Evolutionary conservation across 371 early-diverging fungal genomes (phyloP).

Genomic region (Mucor saturninus): DNA sequence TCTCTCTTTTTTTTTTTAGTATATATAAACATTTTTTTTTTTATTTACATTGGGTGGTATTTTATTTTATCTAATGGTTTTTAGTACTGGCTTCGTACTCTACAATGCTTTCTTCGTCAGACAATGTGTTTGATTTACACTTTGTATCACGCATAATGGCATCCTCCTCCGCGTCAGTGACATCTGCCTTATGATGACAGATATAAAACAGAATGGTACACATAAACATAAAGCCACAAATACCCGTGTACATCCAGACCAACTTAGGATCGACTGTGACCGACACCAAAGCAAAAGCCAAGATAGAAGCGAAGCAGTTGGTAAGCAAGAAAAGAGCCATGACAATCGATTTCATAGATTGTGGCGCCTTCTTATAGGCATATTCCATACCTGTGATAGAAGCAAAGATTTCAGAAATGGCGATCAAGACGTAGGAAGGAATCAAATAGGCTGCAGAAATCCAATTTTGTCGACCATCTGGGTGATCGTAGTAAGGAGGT

Average conservation of each 20-base stretch:
- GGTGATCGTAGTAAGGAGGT: constrained; percentile 41
- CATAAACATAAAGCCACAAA: constrained; percentile 26
- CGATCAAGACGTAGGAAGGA: constrained; percentile 70
- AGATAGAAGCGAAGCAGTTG: constrained; percentile 68
- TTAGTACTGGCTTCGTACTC: constrained; percentile 30
- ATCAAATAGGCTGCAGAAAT: constrained; percentile 73
- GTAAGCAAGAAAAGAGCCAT: constrained; percentile 76
- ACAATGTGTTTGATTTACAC: constrained; percentile 21
- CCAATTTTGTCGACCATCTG: constrained; percentile 42
- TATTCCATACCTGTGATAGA: constrained; percentile 82
- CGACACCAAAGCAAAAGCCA: constrained; percentile 69
- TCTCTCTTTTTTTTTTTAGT: background rate
- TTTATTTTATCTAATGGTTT: background rate
- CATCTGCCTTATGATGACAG: constrained; percentile 35
- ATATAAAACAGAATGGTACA: constrained; percentile 31
- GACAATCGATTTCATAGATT: constrained; percentile 76
- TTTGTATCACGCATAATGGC: constrained; percentile 61
- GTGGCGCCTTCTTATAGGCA: constrained; percentile 78
- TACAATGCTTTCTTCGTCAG: constrained; percentile 20
- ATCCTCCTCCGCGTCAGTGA: constrained; percentile 35
- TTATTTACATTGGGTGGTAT: background rate
- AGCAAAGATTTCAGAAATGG: constrained; percentile 74
- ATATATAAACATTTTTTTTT: background rate
- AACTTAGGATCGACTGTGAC: constrained; percentile 72
- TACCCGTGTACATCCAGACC: constrained; percentile 66